Evolutionary conservation across 306 rosid species (phyloP), one percentile per base, ranked within the genome.

Genomic region (Prunus persica): DNA sequence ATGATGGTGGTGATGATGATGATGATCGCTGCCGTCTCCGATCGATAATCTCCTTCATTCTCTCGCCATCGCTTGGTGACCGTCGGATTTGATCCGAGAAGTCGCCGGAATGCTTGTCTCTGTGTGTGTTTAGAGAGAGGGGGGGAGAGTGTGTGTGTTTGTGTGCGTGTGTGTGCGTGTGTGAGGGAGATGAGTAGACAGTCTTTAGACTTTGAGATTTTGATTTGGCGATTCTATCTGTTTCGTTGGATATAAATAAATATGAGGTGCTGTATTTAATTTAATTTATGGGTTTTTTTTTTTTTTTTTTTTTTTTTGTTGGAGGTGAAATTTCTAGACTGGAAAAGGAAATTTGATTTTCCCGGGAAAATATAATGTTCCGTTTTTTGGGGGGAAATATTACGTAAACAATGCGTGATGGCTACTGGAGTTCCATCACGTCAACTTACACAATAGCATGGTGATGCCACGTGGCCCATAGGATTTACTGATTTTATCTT

Each of bases 161-260:
- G 18, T 16, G 32, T 2, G 3, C 24, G 24, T 2, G 14, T 2
- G 72, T 0, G 57, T 0, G 77, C 43, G 64, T 28, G 49, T 46
- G 18, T 16, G 32, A 15, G 25, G 14, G 7, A 65, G 63, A 54
- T 1, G 80, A 67, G 70, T 22, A 49, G 73, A 45, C 46, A n/a
- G 62, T 20, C 12, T 15, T 4, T 45, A 27, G 80, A 49, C 67
- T 55, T 55, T 27, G 8, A 45, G 81, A 63, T 24, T 77, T 78
- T 73, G 80, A 83, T 67, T 65, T 81, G 88, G 71, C 18, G 66
- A 47, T 69, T 72, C 73, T 55, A 19, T 65, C 46, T 18, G 85
- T 70, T 76, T 84, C 84, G 73, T 67, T 60, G 84, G 81, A 78
- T 92, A 89, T 92, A 90, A 87, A 89, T 92, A 90, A 85, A 92